These are phyloP conservation scores for Pseudogymnoascus sp. DNA, from an alignment of 2,329 filamentous ascomycete genomes.

Conservation along the genomic window DNA sequence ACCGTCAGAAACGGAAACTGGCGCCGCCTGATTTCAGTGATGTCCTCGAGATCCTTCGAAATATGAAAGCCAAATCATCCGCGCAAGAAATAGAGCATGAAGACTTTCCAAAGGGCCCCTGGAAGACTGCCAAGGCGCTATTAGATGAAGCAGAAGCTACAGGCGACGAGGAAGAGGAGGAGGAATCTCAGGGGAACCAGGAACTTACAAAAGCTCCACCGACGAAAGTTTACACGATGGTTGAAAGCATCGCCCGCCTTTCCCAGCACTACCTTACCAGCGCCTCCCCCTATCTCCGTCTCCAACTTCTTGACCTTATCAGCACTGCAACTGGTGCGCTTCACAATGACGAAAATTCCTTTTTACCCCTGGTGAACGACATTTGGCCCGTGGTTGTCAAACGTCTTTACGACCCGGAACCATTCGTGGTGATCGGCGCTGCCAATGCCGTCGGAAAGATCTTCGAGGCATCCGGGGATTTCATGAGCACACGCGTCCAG, in stretches of 20 bases:
- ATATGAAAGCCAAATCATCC: slow-evolving; percentile 41
- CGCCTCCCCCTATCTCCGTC: slow-evolving; percentile 69
- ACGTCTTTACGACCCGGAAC: slow-evolving; percentile 59
- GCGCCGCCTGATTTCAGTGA: slow-evolving; percentile 35
- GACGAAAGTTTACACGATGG: slow-evolving; percentile 71
- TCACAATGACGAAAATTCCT: slow-evolving; percentile 68
- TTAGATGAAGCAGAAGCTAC: slow-evolving; percentile 27
- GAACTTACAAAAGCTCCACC: slow-evolving; percentile 55
- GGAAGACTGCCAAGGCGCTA: slow-evolving; percentile 31
- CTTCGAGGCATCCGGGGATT: slow-evolving; percentile 68
- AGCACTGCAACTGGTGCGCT: slow-evolving; percentile 65
- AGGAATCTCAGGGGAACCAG: slow-evolving; percentile 29
- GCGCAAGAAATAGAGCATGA: slow-evolving; percentile 18
- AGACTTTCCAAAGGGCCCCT: slow-evolving; percentile 28
- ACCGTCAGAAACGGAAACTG: slow-evolving; percentile 33
- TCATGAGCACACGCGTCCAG: slow-evolving; percentile 68
- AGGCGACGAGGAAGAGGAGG: slow-evolving; percentile 28
- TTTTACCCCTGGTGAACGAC: slow-evolving; percentile 81
- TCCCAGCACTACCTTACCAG: slow-evolving; percentile 89
- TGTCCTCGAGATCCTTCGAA: slow-evolving; percentile 53
- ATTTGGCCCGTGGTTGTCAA: slow-evolving; percentile 77
- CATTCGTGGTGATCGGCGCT: slow-evolving; percentile 62
- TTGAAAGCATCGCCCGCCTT: slow-evolving; percentile 72
- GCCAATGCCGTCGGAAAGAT: slow-evolving; percentile 61
- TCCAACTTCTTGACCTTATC: slow-evolving; percentile 70